A percentile compares a stretch with the other conserved stretches of the same genome.
Conservation (phyloP, 1,284 basidiomycete species). For the Ganoderma multipileum region DNA sequence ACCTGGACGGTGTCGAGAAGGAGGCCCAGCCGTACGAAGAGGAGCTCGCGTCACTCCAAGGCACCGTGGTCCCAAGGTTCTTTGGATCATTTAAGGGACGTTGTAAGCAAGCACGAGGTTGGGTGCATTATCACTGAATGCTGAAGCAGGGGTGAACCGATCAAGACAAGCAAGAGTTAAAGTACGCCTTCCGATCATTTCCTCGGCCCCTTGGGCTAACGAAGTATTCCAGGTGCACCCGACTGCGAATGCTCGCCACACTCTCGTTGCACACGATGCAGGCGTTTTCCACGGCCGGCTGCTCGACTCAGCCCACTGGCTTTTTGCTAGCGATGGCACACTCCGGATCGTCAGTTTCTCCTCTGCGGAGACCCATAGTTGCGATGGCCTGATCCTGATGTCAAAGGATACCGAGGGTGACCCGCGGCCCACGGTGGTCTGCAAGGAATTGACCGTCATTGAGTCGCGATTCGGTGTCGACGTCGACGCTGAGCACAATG, state of each 20-base stretch:
- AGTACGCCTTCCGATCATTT: conserved; percentile 13
- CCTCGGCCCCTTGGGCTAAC: background rate
- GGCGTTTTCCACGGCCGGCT: conserved; percentile 22
- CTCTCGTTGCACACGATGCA: conserved; percentile 24
- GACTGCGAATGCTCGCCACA: conserved; percentile 26
- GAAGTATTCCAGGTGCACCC: conserved; percentile 10
- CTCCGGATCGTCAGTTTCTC: conserved; percentile 32
- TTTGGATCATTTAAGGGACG: conserved; percentile 22
- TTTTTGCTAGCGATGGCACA: conserved; percentile 21
- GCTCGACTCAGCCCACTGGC: conserved; percentile 24
- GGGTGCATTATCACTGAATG: conserved; percentile 27
- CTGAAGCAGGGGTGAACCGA: conserved; percentile 14
- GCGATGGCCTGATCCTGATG: conserved; percentile 23
- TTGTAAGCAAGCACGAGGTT: conserved; percentile 15
- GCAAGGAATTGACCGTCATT: conserved; percentile 26
- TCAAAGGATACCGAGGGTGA: conserved; percentile 17
- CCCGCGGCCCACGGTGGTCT: conserved; percentile 16
- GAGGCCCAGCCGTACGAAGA: conserved; percentile 25
- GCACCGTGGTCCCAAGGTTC: conserved; percentile 19
- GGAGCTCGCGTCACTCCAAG: conserved; percentile 14
- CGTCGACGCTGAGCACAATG: conserved; percentile 23
- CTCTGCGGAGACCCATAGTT: conserved; percentile 21
- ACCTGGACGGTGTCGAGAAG: conserved; percentile 8
- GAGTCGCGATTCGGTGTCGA: conserved; percentile 30
- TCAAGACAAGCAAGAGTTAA: conserved; percentile 15